Evolutionary conservation across 371 early-diverging fungal species (phyloP).

Genomic region (Saksenaea vasiformis): DNA sequence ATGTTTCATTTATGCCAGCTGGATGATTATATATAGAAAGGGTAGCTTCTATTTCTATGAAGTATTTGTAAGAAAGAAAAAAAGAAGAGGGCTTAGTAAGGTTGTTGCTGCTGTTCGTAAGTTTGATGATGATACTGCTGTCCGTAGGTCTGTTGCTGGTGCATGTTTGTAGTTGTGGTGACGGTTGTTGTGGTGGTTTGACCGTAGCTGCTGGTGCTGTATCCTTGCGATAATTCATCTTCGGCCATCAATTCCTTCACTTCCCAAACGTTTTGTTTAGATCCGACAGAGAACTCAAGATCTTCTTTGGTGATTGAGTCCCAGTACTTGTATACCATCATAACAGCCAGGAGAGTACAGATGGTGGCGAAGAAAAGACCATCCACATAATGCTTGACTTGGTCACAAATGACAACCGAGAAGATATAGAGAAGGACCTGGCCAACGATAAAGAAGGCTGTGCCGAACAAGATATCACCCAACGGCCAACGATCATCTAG

Average conservation of each 20-base stretch:
- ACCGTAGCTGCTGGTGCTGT: conserved; percentile 14
- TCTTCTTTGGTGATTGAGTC: conserved; percentile 98
- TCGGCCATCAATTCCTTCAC: conserved; percentile 78
- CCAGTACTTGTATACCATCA: conserved; percentile 99
- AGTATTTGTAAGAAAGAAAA: not conserved
- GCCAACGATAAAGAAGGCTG: conserved; percentile 84
- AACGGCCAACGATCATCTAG: conserved; percentile 97
- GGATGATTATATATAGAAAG: conserved; percentile 3
- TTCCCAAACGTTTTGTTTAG: conserved; percentile 92
- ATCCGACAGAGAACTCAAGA: conserved; percentile 93
- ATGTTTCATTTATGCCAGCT: conserved; percentile 1
- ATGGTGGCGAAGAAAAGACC: conserved; percentile 95
- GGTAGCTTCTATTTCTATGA: conserved; percentile 1
- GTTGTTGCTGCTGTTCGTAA: conserved; percentile 1
- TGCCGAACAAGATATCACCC: conserved; percentile 89
- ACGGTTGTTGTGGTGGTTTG: conserved; percentile 8
- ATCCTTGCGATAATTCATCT: conserved; percentile 40
- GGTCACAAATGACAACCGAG: conserved; percentile 78
- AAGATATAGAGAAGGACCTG: conserved; percentile 82
- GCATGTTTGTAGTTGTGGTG: not conserved
- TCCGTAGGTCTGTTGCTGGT: not conserved
- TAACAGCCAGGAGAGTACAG: conserved; percentile 89
- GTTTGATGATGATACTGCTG: not conserved
- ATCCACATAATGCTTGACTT: conserved; percentile 93
- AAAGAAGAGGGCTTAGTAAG: not conserved